These are phyloP conservation scores for Solanum clarkiae DNA, from an alignment of 257 asterid species.

Conservation along the genomic window DNA sequence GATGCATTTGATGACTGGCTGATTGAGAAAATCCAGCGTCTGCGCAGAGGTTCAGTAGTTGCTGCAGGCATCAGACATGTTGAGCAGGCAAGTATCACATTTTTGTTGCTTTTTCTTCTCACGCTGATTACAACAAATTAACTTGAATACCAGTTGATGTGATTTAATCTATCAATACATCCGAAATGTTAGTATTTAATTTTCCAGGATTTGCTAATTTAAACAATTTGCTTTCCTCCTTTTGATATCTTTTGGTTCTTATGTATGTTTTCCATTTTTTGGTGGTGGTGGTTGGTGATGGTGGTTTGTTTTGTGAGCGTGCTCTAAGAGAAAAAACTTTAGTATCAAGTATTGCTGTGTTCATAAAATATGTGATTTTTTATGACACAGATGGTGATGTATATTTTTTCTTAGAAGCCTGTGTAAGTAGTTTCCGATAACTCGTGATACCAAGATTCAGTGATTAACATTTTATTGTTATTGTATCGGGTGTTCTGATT, in stretches of 20 bases:
- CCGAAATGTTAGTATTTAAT: no score
- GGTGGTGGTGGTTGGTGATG: not conserved
- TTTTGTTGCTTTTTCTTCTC: not conserved
- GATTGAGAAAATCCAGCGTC: constrained; percentile 76
- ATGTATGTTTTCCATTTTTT: not conserved
- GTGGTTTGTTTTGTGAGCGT: not conserved
- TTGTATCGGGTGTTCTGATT: constrained; percentile 3
- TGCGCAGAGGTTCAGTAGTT: constrained; percentile 78
- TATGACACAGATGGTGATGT: not conserved
- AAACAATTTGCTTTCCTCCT: not conserved
- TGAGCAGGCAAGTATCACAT: constrained; percentile 54
- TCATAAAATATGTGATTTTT: not conserved
- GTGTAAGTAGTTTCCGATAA: not conserved
- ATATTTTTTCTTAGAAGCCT: not conserved
- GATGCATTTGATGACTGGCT: constrained; percentile 99
- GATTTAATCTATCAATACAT: not conserved
- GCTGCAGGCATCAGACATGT: constrained; percentile 77
- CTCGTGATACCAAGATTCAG: not conserved
- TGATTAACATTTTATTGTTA: not conserved
- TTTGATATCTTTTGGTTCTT: not conserved
- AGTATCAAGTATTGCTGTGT: not conserved
- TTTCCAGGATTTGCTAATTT: not conserved
- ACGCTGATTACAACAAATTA: not conserved
- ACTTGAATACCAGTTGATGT: not conserved
- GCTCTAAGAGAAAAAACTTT: not conserved